phyloP scores from a whole-genome alignment of 768 basidiomycete genomes.

The Amanita phalloides region DNA sequence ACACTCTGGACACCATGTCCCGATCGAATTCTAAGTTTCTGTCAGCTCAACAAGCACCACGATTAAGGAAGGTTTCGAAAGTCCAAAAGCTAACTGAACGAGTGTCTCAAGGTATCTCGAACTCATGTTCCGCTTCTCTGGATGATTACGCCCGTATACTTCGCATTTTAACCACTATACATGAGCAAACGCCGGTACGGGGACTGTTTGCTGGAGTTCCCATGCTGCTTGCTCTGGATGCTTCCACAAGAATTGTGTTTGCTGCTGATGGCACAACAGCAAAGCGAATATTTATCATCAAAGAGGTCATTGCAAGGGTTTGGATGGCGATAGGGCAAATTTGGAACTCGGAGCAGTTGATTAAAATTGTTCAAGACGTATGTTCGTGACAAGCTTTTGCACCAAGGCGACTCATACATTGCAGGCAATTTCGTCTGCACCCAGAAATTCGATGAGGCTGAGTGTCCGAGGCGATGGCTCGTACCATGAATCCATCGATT shows the following conservation, averaged over 20 bases:
- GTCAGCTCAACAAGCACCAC: slow-evolving; percentile 29
- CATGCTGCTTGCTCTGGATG: slow-evolving; percentile 73
- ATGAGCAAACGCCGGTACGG: slow-evolving; percentile 64
- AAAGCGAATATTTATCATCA: slow-evolving; percentile 42
- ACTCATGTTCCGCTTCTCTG: slow-evolving; percentile 44
- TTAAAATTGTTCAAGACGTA: slow-evolving; percentile 47
- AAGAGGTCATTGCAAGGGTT: slow-evolving; percentile 48
- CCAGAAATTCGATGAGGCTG: slow-evolving; percentile 26
- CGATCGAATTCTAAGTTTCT: slow-evolving; percentile 12
- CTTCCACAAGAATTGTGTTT: slow-evolving; percentile 33
- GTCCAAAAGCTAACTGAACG: slow-evolving; percentile 42
- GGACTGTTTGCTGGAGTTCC: slow-evolving; percentile 72
- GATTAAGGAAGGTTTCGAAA: slow-evolving; percentile 46
- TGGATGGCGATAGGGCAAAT: slow-evolving; percentile 63
- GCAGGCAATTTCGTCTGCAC: slow-evolving; percentile 37
- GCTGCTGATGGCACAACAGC: slow-evolving; percentile 24
- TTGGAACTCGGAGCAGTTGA: slow-evolving; percentile 55
- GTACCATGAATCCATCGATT: background rate
- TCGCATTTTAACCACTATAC: slow-evolving; percentile 53
- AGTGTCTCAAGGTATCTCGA: slow-evolving; percentile 30
- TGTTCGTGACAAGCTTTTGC: slow-evolving; percentile 8
- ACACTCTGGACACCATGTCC: background rate
- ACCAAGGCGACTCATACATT: slow-evolving; percentile 8
- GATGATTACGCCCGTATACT: slow-evolving; percentile 71
- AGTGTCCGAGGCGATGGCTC: slow-evolving; percentile 7